Percentiles rank a stretch among this genome's conserved stretches.
Conservation (phyloP, 2,329 filamentous ascomycete species). For the Paecilomyces niveus region DNA sequence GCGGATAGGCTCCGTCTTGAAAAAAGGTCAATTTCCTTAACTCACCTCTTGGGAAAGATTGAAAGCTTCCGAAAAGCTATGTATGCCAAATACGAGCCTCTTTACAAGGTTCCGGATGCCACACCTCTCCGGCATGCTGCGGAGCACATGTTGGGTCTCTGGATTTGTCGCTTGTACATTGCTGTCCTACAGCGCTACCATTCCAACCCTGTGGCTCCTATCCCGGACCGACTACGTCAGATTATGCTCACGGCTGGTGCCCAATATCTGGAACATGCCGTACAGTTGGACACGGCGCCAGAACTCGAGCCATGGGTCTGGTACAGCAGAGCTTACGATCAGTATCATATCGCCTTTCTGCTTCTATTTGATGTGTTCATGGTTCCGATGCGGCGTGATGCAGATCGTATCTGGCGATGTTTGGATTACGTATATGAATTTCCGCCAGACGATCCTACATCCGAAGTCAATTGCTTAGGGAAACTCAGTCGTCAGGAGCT, state of each 20-base stretch:
- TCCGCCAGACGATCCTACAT: constrained; percentile 44
- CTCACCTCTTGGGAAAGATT: constrained; percentile 59
- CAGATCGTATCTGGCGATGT: constrained; percentile 62
- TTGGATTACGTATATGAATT: constrained; percentile 63
- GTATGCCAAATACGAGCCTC: constrained; percentile 57
- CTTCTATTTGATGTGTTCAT: constrained; percentile 61
- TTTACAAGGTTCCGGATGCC: constrained; percentile 49
- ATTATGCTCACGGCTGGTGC: constrained; percentile 58
- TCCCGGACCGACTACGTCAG: constrained; percentile 52
- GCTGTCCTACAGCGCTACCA: constrained; percentile 65
- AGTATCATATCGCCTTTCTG: constrained; percentile 64
- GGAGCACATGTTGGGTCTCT: constrained; percentile 57
- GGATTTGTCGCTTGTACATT: constrained; percentile 57
- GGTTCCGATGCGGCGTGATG: constrained; percentile 50
- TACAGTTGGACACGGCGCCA: constrained; percentile 48
- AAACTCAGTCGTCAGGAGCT: constrained; percentile 9
- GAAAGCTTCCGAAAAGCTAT: constrained; percentile 61
- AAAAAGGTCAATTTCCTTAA: constrained; percentile 53
- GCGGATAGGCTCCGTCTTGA: constrained; percentile 61
- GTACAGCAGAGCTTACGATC: constrained; percentile 65
- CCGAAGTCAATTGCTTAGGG: not conserved
- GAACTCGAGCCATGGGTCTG: constrained; percentile 56
- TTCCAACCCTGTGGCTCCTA: constrained; percentile 25
- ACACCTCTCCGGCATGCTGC: constrained; percentile 56
- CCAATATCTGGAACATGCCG: constrained; percentile 47